Base-by-base conservation (phyloP, 2,329 filamentous ascomycete genomes). In the Purpureocillium takamizusanense region DNA sequence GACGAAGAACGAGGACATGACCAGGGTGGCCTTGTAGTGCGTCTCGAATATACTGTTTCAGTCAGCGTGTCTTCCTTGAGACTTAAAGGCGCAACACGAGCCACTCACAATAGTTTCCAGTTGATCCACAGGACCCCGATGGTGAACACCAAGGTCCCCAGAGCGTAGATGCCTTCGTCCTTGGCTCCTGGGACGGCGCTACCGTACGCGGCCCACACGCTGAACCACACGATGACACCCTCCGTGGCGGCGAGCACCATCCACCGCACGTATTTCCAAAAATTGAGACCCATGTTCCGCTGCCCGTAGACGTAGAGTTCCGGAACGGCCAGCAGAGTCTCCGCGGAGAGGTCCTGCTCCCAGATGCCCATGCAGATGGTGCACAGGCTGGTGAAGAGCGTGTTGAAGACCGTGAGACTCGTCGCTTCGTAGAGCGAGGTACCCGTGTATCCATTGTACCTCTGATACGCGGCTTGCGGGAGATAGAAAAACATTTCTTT, bases 341-440 rank as follows among this genome's bases (percentile, higher is more conserved):
- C 78, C 0, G 88, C 83, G 4, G 74, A 67, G 3, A 97, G 71
- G 53, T 97, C 90, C 56, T 95, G 87, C 54, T 95, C 89, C 63
- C 92, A 94, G 14, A 95, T 82, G 10, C 88, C 90, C 46, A 94
- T 75, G 51, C 94, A 84, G 46, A 97, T 94, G 17, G 92, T 86
- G 31, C 83, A 81, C 3, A 95, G 67, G 42, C 85, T 92, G 1
- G 90, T 95, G 60, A 97, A 97, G 11, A 95, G 74, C 1, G 87
- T 92, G 55, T 97, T 97, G 66, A 95, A 90, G 56, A 94, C 87
- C 34, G 84, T 92, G 54, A 97, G 63, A 46, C 82, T 86, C 64
- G 84, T 90, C 2, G 77, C 77, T 59, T 97, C 88, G 65, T 94
- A 95, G 15, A 97, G 69, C 38, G 84, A 92, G 1, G 89, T 95